phyloP scores from a whole-genome alignment of 441 rosid species.

The Brassica balearica region DNA sequence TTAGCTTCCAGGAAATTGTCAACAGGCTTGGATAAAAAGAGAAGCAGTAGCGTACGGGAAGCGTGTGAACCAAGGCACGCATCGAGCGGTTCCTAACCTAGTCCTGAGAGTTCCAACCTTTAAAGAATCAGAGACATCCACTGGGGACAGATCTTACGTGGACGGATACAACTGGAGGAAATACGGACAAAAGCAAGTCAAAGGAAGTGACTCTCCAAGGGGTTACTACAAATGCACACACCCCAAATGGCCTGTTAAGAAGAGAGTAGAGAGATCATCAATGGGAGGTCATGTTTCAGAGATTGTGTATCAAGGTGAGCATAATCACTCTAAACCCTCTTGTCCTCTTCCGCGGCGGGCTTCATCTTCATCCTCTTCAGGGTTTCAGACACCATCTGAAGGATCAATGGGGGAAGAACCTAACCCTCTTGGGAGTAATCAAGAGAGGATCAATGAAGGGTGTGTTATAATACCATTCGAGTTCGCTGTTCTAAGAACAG shows the following conservation, averaged over 20 bases:
- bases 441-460: constrained; percentile 57
- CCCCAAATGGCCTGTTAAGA: constrained; percentile 86
- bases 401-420: constrained; percentile 46
- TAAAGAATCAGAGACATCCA: constrained; percentile 48
- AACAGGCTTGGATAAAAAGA: constrained; percentile 40
- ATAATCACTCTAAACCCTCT: constrained; percentile 77
- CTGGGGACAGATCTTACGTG: constrained; percentile 64
- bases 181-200: constrained; percentile 97
- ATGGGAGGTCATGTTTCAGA: constrained; percentile 86
- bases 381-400: constrained; percentile 49
- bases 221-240: constrained; percentile 95
- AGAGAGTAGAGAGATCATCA: constrained; percentile 93
- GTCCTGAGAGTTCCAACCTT: constrained; percentile 43
- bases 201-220: constrained; percentile 94
- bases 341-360: constrained; percentile 41
- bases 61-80: constrained; percentile 45
- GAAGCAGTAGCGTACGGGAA: constrained; percentile 43
- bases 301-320: constrained; percentile 93
- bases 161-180: constrained; percentile 99
- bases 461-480: constrained; percentile 45
- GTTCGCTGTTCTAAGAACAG: constrained; percentile 46
- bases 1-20: constrained; percentile 58
- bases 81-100: constrained; percentile 38
- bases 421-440: constrained; percentile 44
- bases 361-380: constrained; percentile 36